Conservation (phyloP, 768 basidiomycete genomes). For the Tulasnella sp. region DNA sequence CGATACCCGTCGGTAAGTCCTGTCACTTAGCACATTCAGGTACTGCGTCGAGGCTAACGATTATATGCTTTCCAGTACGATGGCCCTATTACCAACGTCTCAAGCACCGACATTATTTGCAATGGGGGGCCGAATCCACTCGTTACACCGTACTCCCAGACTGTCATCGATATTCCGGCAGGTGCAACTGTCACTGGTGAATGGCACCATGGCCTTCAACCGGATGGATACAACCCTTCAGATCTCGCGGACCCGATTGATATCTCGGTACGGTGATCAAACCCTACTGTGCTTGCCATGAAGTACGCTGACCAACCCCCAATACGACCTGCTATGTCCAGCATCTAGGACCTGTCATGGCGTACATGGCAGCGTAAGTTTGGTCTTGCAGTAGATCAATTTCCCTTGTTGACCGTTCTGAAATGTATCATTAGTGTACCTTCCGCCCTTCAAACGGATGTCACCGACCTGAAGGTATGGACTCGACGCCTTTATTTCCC, state of each 20-base stretch:
- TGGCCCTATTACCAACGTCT: conserved; percentile 44
- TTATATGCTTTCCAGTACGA: conserved; percentile 21
- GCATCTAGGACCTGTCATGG: conserved; percentile 35
- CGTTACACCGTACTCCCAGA: conserved; percentile 23
- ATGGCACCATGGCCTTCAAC: conserved; percentile 39
- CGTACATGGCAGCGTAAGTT: conserved; percentile 32
- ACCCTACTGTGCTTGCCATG: conserved; percentile 39
- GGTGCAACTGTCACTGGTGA: conserved; percentile 45
- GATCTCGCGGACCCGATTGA: conserved; percentile 42
- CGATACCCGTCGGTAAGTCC: conserved; percentile 22
- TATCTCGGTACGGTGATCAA: conserved; percentile 37
- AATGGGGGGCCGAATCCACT: conserved; percentile 49
- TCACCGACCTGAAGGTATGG: background rate
- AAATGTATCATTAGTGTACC: too few relatives aligned
- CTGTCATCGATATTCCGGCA: conserved; percentile 40
- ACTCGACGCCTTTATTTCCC: too few relatives aligned
- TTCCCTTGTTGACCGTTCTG: too few relatives aligned
- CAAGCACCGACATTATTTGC: conserved; percentile 45
- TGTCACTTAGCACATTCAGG: background rate
- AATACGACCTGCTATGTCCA: background rate
- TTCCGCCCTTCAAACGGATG: background rate
- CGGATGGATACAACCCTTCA: background rate
- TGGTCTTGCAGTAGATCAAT: too few relatives aligned
- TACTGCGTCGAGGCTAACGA: background rate
- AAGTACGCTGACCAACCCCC: too few relatives aligned